Conservation (phyloP, 1,139 yeast species). For the Protomyces inouyei region DNA sequence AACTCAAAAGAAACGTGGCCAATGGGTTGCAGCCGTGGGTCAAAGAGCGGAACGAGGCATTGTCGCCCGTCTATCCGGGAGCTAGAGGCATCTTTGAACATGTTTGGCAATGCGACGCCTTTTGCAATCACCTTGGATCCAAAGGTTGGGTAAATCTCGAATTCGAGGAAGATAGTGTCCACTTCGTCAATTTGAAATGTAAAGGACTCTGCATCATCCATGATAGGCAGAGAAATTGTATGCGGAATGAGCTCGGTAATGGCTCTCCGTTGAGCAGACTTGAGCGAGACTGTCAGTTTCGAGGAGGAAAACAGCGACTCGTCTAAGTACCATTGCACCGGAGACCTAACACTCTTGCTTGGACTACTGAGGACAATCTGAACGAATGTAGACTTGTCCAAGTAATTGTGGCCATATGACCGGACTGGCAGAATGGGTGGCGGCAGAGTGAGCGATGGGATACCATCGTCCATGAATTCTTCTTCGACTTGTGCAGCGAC, state of each 20-base stretch:
- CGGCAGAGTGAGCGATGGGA: conserved; percentile 86
- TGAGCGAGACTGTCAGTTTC: conserved; percentile 73
- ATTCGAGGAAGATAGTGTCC: conserved; percentile 72
- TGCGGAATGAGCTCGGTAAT: conserved; percentile 55
- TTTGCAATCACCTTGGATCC: conserved; percentile 91
- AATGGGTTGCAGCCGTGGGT: conserved; percentile 70
- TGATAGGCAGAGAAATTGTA: conserved; percentile 71
- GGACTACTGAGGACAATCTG: conserved; percentile 53
- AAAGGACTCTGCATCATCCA: conserved; percentile 65
- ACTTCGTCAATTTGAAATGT: conserved; percentile 83
- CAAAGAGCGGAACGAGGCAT: conserved; percentile 67
- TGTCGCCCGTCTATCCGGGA: conserved; percentile 27
- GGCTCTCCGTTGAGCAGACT: conserved; percentile 51
- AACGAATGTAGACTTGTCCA: conserved; percentile 80
- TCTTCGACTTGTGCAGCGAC: background rate
- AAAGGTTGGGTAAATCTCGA: conserved; percentile 89
- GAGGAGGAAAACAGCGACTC: conserved; percentile 40
- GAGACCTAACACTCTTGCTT: background rate
- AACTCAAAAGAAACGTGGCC: conserved; percentile 75
- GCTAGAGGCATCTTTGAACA: conserved; percentile 43
- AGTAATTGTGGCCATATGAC: conserved; percentile 89
- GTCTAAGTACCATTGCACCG: conserved; percentile 20
- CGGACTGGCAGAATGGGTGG: conserved; percentile 94
- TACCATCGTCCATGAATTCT: conserved; percentile 50
- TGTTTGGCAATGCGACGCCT: conserved; percentile 63